Evolutionary conservation across 441 rosid species (phyloP).

Genomic region (Erodium trifolium): DNA sequence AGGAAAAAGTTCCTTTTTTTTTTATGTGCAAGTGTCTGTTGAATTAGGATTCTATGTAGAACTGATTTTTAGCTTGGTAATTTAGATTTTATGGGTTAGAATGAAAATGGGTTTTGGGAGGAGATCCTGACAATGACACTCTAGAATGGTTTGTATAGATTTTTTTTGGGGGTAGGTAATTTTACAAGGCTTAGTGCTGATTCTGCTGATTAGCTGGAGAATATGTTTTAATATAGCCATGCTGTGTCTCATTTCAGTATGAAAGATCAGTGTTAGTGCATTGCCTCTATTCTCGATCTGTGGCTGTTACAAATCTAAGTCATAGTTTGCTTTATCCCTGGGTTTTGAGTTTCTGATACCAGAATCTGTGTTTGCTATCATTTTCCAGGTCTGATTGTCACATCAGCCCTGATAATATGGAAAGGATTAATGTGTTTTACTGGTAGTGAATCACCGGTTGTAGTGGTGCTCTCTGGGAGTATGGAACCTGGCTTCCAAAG

Average conservation of each 20-base stretch:
- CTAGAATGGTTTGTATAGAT: no score
- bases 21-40: neutral
- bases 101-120: neutral
- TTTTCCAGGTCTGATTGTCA: slow-evolving; percentile 51
- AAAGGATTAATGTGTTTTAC: slow-evolving; percentile 63
- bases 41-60: neutral
- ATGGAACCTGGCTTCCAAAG: slow-evolving; percentile 93
- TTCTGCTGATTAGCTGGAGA: no score
- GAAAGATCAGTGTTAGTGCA: no score
- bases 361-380: neutral
- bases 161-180: no score
- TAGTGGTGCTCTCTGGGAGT: slow-evolving; percentile 75
- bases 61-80: no score
- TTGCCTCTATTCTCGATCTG: no score
- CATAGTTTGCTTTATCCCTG: no score
- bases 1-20: neutral
- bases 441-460: slow-evolving; percentile 77
- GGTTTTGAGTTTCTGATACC: neutral
- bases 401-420: slow-evolving; percentile 76
- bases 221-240: no score
- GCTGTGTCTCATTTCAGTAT: neutral
- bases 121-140: neutral
- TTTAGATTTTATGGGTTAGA: neutral
- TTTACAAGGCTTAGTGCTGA: no score
- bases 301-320: no score